Percentiles rank a stretch among this genome's conserved stretches.
Conservation (phyloP, 2,329 filamentous ascomycete species). For the Aspergillus aculeatus region DNA sequence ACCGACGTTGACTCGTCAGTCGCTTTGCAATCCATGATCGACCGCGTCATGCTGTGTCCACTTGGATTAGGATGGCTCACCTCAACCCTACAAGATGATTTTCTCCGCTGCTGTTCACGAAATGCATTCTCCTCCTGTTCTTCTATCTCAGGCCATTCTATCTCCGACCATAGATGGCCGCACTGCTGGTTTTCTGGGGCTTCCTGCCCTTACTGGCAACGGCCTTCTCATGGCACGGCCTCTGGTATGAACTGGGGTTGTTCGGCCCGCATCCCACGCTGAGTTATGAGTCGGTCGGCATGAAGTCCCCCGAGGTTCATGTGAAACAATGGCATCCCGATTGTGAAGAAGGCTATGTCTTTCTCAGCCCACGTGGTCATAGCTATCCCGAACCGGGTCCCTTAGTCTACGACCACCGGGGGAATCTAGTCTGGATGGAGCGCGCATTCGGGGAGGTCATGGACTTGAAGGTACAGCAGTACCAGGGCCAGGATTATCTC, state of each 20-base stretch:
- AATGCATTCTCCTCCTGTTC: neutral
- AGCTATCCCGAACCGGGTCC: slow-evolving; percentile 38
- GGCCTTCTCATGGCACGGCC: slow-evolving; percentile 15
- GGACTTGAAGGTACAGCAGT: slow-evolving; percentile 48
- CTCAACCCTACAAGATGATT: neutral
- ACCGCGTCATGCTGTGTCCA: slow-evolving; percentile 9
- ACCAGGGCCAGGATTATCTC: slow-evolving; percentile 45
- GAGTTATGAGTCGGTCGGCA: slow-evolving; percentile 13
- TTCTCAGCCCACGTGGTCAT: slow-evolving; percentile 39
- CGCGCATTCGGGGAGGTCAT: slow-evolving; percentile 42
- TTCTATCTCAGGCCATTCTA: neutral
- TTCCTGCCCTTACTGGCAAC: slow-evolving; percentile 5
- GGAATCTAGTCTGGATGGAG: slow-evolving; percentile 33
- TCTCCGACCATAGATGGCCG: slow-evolving; percentile 1
- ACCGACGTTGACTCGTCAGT: slow-evolving; percentile 1
- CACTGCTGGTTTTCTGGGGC: slow-evolving; percentile 4
- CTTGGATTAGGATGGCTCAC: neutral
- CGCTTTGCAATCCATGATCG: neutral
- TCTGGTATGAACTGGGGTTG: slow-evolving; percentile 17
- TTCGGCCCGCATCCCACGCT: slow-evolving; percentile 13
- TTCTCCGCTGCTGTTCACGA: neutral
- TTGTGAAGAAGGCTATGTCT: slow-evolving; percentile 40
- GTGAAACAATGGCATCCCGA: slow-evolving; percentile 18
- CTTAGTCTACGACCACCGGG: slow-evolving; percentile 37
- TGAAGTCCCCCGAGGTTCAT: slow-evolving; percentile 12